Percentiles rank a stretch among this genome's conserved stretches.
Conservation (phyloP, 441 rosid genomes). For the Euphorbia schlechtendalii region DNA sequence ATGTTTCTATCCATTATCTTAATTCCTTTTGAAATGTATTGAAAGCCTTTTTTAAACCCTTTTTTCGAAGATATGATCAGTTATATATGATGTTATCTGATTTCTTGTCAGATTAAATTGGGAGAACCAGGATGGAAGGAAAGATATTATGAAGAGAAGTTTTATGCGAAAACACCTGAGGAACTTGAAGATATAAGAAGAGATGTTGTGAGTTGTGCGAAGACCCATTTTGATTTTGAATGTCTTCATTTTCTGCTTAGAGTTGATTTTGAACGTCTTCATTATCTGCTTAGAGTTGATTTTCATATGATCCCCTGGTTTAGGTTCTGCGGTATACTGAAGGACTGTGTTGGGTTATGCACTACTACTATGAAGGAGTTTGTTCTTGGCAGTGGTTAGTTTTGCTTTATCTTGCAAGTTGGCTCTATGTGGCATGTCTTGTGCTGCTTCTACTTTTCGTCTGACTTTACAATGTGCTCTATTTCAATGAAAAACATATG, state of each 20-base stretch:
- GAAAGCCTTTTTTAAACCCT: neutral
- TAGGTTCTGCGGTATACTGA: constrained; percentile 81
- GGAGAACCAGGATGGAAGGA: constrained; percentile 90
- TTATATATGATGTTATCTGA: neutral
- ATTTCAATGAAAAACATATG: neutral
- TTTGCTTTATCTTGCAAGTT: constrained; percentile 13
- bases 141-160: constrained; percentile 89
- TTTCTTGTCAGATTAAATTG: constrained; percentile 53
- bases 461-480: neutral
- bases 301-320: constrained; percentile 20
- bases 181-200: constrained; percentile 66
- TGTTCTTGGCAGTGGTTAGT: constrained; percentile 98
- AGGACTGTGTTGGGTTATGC: constrained; percentile 98
- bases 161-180: constrained; percentile 49
- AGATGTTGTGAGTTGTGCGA: constrained; percentile 72
- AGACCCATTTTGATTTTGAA: neutral
- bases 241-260: constrained; percentile 10
- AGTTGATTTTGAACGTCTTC: too few species aligned
- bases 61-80: neutral
- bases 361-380: constrained; percentile 91
- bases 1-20: too few species aligned
- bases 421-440: neutral
- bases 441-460: neutral
- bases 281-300: too few species aligned
- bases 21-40: too few species aligned